These are phyloP conservation scores for Fragaria vesca DNA, from an alignment of 306 rosid species.

Conservation along the genomic window DNA sequence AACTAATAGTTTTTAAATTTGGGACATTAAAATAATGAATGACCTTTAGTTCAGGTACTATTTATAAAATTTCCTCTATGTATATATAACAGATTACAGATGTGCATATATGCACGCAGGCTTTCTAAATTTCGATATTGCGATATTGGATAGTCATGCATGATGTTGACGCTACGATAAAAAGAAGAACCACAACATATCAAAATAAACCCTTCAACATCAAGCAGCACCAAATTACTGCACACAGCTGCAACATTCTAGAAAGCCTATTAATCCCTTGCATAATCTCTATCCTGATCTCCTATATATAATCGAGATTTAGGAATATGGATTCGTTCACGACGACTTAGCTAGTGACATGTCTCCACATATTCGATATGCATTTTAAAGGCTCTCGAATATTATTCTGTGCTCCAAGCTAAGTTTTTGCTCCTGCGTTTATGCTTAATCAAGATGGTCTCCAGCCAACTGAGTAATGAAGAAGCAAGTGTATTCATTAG, in stretches of 20 bases:
- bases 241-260: not conserved
- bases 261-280: not conserved
- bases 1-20: no score
- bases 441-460: not conserved
- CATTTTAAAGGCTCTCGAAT: slow-evolving; percentile 4
- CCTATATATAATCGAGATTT: not conserved
- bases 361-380: slow-evolving; percentile 4
- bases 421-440: not conserved
- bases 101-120: no score
- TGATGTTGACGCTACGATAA: not conserved
- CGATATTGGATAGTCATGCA: not conserved
- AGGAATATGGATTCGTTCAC: not conserved
- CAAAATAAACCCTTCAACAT: not conserved
- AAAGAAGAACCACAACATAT: not conserved
- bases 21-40: no score
- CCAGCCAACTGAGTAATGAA: not conserved
- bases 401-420: slow-evolving; percentile 9
- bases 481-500: not conserved
- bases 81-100: no score
- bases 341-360: not conserved
- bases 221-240: not conserved
- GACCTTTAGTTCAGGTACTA: no score
- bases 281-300: not conserved
- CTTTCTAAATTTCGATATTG: no score
- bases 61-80: no score